A percentile compares a stretch with the other conserved stretches of the same genome.
These are phyloP conservation scores for Aspergillus sp. DNA, from an alignment of 2,329 filamentous ascomycete genomes.

Conservation along the genomic window DNA sequence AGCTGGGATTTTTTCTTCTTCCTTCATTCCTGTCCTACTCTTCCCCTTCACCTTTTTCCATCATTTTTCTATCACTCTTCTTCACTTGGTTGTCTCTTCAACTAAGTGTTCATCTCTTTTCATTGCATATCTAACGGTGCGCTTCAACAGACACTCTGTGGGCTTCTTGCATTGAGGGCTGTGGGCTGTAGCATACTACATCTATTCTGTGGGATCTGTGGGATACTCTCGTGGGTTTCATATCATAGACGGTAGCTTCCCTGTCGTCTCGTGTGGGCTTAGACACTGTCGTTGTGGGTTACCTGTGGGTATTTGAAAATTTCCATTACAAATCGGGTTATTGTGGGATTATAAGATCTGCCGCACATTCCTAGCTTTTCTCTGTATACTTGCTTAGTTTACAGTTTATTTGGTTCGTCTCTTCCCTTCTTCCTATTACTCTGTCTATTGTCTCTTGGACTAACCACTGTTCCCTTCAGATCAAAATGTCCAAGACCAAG, in stretches of 20 bases:
- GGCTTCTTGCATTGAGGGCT: constrained; percentile 45
- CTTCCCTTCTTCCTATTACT: background rate
- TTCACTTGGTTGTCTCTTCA: constrained; percentile 23
- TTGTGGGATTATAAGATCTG: constrained; percentile 40
- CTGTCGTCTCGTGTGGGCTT: constrained; percentile 49
- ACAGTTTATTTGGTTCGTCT: constrained; percentile 24
- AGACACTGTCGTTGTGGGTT: constrained; percentile 45
- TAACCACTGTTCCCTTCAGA: constrained; percentile 23
- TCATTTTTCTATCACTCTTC: constrained; percentile 12
- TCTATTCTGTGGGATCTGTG: constrained; percentile 45
- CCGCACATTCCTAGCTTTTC: constrained; percentile 35
- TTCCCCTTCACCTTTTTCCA: constrained; percentile 11
- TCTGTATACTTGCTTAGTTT: constrained; percentile 13
- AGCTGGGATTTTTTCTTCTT: constrained; percentile 29
- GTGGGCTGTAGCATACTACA: constrained; percentile 45
- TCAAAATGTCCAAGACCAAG: constrained; percentile 51
- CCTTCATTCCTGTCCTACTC: constrained; percentile 20
- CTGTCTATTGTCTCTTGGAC: constrained; percentile 1
- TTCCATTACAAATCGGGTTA: constrained; percentile 36
- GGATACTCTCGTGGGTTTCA: constrained; percentile 45
- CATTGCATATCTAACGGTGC: constrained; percentile 36
- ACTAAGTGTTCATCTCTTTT: constrained; percentile 15
- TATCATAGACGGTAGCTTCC: constrained; percentile 42
- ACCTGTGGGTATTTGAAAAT: constrained; percentile 40
- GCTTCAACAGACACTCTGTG: constrained; percentile 42